phyloP scores from a whole-genome alignment of 208 protist species.

The Acanthamoeba healyi region DNA sequence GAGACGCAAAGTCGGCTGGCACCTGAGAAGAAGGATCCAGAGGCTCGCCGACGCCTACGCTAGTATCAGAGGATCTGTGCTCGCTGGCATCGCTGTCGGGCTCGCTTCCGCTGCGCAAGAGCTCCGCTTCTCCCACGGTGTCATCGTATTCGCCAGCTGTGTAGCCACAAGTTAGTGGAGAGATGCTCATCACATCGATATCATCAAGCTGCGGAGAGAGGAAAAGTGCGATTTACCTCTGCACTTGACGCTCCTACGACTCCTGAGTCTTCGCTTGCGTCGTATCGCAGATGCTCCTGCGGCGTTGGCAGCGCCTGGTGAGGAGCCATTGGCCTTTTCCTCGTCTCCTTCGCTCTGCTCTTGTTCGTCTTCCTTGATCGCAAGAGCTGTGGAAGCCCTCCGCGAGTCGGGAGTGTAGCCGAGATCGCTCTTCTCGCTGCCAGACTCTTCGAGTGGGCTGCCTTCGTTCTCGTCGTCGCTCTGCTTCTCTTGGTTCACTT shows the following conservation, averaged over 20 bases:
- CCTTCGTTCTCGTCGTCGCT: background rate
- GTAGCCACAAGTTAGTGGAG: background rate
- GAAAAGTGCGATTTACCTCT: background rate
- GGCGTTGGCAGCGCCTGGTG: background rate
- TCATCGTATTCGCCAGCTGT: conserved; percentile 10
- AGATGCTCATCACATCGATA: no score
- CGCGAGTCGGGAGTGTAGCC: conserved; percentile 7
- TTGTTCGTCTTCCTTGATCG: background rate
- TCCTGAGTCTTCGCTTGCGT: conserved; percentile 8
- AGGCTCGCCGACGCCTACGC: background rate
- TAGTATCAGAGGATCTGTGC: conserved; percentile 12
- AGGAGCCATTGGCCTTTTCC: background rate
- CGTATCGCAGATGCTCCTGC: background rate
- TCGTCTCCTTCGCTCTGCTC: background rate
- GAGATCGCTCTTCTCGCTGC: background rate
- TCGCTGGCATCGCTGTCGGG: conserved; percentile 21
- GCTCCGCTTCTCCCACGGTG: background rate
- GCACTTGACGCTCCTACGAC: conserved; percentile 9
- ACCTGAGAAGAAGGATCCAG: background rate
- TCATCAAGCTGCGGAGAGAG: no score
- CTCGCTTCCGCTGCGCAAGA: conserved; percentile 7
- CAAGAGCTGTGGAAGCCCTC: background rate
- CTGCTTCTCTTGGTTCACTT: background rate
- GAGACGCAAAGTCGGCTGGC: background rate
- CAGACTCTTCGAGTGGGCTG: background rate